Percentiles rank a stretch among this genome's conserved stretches.
phyloP scores from a whole-genome alignment of 305 asterid species.

The Rubia peregrina region DNA sequence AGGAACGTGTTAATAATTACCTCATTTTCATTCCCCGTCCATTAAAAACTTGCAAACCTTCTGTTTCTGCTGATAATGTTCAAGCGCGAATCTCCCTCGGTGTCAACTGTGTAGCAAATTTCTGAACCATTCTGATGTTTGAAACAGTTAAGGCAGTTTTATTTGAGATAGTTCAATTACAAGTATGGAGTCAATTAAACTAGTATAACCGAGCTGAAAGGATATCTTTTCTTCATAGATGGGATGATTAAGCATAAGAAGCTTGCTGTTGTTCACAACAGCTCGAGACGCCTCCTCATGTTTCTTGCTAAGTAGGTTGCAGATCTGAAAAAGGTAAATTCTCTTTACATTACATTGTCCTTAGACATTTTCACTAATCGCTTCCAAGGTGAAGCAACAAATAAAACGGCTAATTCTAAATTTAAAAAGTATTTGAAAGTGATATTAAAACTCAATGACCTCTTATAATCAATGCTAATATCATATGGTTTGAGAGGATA shows the following conservation, averaged over 20 bases:
- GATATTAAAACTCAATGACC: neutral
- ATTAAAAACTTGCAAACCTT: neutral
- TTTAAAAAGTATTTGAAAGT: neutral
- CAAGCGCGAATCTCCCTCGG: conserved; percentile 26
- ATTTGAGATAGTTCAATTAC: neutral
- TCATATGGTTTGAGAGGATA: neutral
- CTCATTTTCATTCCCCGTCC: neutral
- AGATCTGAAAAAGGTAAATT: conserved; percentile 47
- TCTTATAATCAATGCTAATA: neutral
- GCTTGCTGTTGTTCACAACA: conserved; percentile 67
- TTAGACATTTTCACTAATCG: neutral
- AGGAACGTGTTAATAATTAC: neutral
- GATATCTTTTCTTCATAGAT: conserved; percentile 68
- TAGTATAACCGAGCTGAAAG: conserved; percentile 26
- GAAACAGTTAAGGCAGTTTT: conserved; percentile 39
- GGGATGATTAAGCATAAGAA: conserved; percentile 76
- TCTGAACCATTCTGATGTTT: conserved; percentile 55
- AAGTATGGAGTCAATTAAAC: neutral
- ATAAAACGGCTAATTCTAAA: neutral
- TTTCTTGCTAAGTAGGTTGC: conserved; percentile 65
- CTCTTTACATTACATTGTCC: neutral
- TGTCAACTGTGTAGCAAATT: conserved; percentile 44
- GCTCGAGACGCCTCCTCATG: conserved; percentile 79
- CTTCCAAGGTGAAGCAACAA: neutral
- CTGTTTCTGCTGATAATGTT: conserved; percentile 11